phyloP scores from a whole-genome alignment of 31 red algal species.

The Asparagopsis taxiformis region DNA sequence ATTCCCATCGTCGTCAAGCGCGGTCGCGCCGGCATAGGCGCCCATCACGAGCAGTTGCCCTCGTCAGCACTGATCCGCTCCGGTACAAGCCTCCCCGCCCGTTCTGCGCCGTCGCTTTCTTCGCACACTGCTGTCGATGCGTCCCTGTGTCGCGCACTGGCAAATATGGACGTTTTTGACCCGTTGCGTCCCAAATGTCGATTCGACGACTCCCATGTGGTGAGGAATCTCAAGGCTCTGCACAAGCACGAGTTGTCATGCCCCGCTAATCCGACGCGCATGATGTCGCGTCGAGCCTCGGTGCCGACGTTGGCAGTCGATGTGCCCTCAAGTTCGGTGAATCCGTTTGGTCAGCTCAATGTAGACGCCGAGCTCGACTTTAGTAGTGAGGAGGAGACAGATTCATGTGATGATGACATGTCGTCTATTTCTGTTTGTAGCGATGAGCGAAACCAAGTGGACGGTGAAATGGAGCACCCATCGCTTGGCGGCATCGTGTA shows the following conservation, averaged over 20 bases:
- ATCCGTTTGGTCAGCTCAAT: neutral
- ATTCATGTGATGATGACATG: neutral
- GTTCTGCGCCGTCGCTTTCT: neutral
- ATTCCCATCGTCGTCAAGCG: constrained; percentile 2
- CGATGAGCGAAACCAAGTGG: too few relatives aligned
- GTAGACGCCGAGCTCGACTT: neutral
- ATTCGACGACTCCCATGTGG: constrained; percentile 5
- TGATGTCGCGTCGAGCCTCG: neutral
- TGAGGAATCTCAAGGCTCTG: constrained; percentile 5
- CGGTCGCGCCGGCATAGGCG: constrained; percentile 4
- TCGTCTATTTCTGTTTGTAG: too few relatives aligned
- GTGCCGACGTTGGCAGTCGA: neutral
- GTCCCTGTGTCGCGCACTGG: neutral
- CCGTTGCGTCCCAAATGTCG: constrained; percentile 12
- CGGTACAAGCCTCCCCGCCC: neutral
- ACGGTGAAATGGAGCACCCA: too few relatives aligned
- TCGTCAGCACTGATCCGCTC: neutral
- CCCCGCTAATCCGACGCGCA: constrained; percentile 13
- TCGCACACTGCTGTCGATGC: neutral
- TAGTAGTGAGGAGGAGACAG: neutral
- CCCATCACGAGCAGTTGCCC: neutral
- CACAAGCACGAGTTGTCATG: constrained; percentile 24
- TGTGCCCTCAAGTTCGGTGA: neutral
- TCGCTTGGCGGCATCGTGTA: too few relatives aligned
- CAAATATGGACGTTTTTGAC: constrained; percentile 14